These are phyloP conservation scores for Aspergillus cejpii DNA, from an alignment of 2,329 filamentous ascomycete species.

Conservation along the genomic window DNA sequence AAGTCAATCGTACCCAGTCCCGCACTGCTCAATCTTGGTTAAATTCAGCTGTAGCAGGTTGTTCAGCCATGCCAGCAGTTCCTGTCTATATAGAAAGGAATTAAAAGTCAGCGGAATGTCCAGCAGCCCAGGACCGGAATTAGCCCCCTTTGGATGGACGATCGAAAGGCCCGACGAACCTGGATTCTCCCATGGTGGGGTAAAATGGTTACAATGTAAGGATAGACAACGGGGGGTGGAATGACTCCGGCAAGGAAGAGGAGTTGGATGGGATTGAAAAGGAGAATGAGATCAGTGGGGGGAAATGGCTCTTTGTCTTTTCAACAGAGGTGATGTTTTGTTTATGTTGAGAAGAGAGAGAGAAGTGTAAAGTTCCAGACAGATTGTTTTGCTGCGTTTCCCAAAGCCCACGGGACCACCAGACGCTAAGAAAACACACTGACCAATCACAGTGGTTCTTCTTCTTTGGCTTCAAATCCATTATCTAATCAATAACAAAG, in stretches of 20 bases:
- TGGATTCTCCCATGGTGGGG: conserved; percentile 58
- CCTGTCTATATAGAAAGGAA: conserved; percentile 60
- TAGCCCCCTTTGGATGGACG: conserved; percentile 13
- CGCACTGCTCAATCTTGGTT: conserved; percentile 98
- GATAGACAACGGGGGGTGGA: conserved; percentile 1
- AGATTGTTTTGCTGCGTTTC: conserved; percentile 23
- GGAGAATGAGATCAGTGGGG: conserved; percentile 2
- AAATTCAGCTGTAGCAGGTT: conserved; percentile 96
- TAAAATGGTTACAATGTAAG: conserved; percentile 16
- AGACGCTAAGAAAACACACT: conserved; percentile 15
- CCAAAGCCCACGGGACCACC: conserved; percentile 22
- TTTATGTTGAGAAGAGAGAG: conserved; percentile 13
- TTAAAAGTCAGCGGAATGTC: conserved; percentile 8
- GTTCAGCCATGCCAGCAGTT: conserved; percentile 94
- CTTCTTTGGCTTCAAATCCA: neutral
- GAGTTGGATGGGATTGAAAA: neutral
- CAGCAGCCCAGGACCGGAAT: conserved; percentile 8
- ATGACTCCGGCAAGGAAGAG: conserved; percentile 2
- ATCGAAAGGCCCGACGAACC: conserved; percentile 38
- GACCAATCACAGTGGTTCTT: conserved; percentile 15
- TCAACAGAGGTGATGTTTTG: conserved; percentile 3
- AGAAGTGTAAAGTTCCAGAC: conserved; percentile 7
- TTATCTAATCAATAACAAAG: neutral
- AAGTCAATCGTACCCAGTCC: conserved; percentile 68
- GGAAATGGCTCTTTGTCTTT: neutral